Base-by-base conservation (phyloP, 768 basidiomycete genomes). In the Psilocybe tampanensis region DNA sequence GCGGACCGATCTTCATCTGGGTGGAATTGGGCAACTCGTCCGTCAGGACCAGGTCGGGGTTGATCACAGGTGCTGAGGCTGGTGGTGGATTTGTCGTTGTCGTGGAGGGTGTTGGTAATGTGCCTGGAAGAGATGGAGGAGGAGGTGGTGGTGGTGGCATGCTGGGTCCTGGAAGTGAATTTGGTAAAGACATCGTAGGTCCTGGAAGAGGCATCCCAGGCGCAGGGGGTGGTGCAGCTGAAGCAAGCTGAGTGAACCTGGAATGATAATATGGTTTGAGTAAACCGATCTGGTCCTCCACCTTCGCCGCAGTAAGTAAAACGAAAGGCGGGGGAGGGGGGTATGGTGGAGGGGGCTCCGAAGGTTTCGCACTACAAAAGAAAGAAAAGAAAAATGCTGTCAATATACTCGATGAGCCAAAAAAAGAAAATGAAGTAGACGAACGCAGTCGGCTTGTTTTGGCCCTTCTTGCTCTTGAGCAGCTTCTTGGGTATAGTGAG, bases 311-410 rank as follows among this genome's bases (percentile, higher is more conserved):
- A 1, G 82, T 85, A 64, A 98, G 80, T 1, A 86, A 86, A 2
- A 93, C 70, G 66, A 95, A 92, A 0, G 89, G 80, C 0, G 90
- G 89, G 0, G 95, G 95, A 0, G 89, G 91, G 0, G 94, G 92
- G 69, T 88, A 97, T 5, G 89, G 92, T 2, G 85, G 85, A 1
- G 90, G 90, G 0, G 90, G 90, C 68, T 92, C 89, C 21, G 74
- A 81, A 1, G 88, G 85, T 64, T 85, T 86, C 45, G 79, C 77
- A 52, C 86, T 89, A 60, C 47, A 52, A 9, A 52, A 56, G 12
- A 34, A 53, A 55, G 41, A 44, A 13, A 29, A 44, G 45, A 47
- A 47, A 26, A 47, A 47, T 21, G 50, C 13, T 21, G 6, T 15
- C 9, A 29, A 29, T 9, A 4, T 5, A 29, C 4, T 29, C 9